phyloP scores from a whole-genome alignment of 1,139 yeast species.

The Yarrowia galli region DNA sequence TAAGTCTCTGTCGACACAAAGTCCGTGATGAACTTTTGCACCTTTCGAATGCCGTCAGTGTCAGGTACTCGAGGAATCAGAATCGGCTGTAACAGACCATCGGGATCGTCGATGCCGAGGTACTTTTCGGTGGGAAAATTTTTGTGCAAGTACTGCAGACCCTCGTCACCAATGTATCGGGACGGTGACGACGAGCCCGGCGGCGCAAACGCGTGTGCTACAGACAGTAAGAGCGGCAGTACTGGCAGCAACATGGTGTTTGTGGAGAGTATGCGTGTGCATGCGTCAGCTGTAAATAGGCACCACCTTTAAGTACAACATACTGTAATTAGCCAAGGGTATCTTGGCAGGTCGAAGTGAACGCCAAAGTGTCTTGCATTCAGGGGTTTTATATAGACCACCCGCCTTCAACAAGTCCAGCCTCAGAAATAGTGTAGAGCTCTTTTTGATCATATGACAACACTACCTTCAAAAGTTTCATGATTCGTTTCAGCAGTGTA shows the following conservation, averaged over 20 bases:
- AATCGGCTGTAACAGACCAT: slow-evolving; percentile 49
- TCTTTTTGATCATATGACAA: neutral
- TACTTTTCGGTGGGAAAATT: slow-evolving; percentile 39
- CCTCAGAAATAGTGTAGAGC: neutral
- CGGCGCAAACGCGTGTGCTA: slow-evolving; percentile 29
- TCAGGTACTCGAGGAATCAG: slow-evolving; percentile 57
- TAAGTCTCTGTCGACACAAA: slow-evolving; percentile 45
- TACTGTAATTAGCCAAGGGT: neutral
- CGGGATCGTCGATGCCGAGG: slow-evolving; percentile 43
- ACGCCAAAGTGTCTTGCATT: neutral
- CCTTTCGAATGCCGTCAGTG: slow-evolving; percentile 52
- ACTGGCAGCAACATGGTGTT: slow-evolving; percentile 21
- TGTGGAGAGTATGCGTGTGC: slow-evolving; percentile 23
- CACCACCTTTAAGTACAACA: neutral
- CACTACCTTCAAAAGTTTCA: neutral
- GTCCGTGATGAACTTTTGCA: slow-evolving; percentile 53
- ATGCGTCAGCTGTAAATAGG: slow-evolving; percentile 2
- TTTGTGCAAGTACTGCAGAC: slow-evolving; percentile 18
- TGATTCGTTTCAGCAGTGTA: neutral
- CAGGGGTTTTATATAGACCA: neutral
- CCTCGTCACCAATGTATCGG: slow-evolving; percentile 23
- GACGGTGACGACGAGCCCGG: slow-evolving; percentile 33
- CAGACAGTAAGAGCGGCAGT: slow-evolving; percentile 1
- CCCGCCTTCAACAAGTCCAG: too few relatives aligned
- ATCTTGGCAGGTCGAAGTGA: neutral